phyloP scores from a whole-genome alignment of 371 early-diverging fungal species.

The Capillidium heterosporum region DNA sequence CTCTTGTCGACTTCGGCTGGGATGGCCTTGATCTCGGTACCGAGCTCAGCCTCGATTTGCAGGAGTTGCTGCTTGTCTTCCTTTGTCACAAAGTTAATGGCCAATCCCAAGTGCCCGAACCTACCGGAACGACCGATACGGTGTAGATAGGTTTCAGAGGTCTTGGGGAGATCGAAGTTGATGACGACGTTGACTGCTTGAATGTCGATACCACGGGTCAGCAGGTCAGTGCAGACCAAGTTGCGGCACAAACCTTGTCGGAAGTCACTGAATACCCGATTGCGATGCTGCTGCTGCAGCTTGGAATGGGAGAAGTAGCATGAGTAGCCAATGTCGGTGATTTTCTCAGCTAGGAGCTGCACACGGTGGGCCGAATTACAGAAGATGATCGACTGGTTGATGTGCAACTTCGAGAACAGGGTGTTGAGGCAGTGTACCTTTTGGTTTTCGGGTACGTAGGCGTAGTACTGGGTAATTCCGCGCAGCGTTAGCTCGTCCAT shows the following conservation, averaged over 20 bases:
- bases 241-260: constrained; percentile 90
- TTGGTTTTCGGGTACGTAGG: constrained; percentile 92
- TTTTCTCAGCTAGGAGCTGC: constrained; percentile 92
- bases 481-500: constrained; percentile 97
- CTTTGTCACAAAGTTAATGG: constrained; percentile 93
- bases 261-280: constrained; percentile 97
- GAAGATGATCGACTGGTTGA: constrained; percentile 99
- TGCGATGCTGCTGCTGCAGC: constrained; percentile 95
- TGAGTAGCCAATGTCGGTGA: constrained; percentile 95
- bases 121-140: constrained; percentile 96
- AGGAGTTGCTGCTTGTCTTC: constrained; percentile 91
- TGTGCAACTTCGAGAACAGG: constrained; percentile 92
- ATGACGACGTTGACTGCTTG: constrained; percentile 98
- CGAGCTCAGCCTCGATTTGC: constrained; percentile 91
- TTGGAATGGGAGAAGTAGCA: constrained; percentile 96
- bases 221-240: constrained; percentile 90
- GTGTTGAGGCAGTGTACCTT: constrained; percentile 97
- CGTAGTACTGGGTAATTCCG: constrained; percentile 98
- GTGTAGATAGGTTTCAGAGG: constrained; percentile 97
- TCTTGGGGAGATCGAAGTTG: constrained; percentile 99
- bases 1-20: constrained; percentile 85
- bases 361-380: constrained; percentile 97
- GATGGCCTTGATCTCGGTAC: constrained; percentile 91
- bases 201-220: constrained; percentile 98
- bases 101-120: constrained; percentile 94